Percentiles rank a stretch among this genome's conserved stretches.
These are phyloP conservation scores for Eruca vesicaria DNA, from an alignment of 441 rosid genomes.

Conservation along the genomic window DNA sequence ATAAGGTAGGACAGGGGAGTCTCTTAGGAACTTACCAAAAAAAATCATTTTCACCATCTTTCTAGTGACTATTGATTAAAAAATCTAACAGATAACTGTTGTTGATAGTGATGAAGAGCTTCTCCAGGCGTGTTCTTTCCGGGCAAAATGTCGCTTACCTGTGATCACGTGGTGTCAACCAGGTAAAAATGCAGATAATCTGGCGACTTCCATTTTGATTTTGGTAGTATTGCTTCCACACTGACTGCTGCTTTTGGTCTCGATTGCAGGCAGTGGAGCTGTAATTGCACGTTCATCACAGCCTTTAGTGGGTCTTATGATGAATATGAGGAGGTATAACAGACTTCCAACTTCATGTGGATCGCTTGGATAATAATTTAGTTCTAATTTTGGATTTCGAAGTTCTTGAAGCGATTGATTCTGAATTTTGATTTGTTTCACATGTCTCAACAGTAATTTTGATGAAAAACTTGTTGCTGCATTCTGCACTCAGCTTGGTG, in stretches of 20 bases:
- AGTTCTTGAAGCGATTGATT: slow-evolving; percentile 8
- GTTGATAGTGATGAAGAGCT: slow-evolving; percentile 72
- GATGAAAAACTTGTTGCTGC: slow-evolving; percentile 97
- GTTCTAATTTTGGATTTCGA: background rate
- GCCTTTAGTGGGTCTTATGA: slow-evolving; percentile 92
- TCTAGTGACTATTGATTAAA: background rate
- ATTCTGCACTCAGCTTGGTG: slow-evolving; percentile 63
- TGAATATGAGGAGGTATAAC: slow-evolving; percentile 88
- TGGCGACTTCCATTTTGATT: slow-evolving; percentile 6
- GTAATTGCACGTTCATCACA: slow-evolving; percentile 97
- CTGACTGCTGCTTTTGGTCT: slow-evolving; percentile 15
- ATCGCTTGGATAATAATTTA: background rate
- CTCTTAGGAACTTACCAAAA: background rate
- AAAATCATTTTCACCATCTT: background rate
- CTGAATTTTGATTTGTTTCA: background rate
- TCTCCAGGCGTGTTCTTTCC: slow-evolving; percentile 80
- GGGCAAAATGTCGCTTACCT: slow-evolving; percentile 83
- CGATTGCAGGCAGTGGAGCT: slow-evolving; percentile 64
- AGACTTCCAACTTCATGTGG: slow-evolving; percentile 7
- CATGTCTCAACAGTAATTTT: slow-evolving; percentile 51
- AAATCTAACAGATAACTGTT: slow-evolving; percentile 24
- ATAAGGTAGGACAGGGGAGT: slow-evolving; percentile 50
- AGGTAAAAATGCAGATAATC: slow-evolving; percentile 40
- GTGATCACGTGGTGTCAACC: slow-evolving; percentile 93
- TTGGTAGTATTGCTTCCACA: background rate